phyloP scores from a whole-genome alignment of 176 grass and related monocot species.

The Puccinellia tenuiflora region DNA sequence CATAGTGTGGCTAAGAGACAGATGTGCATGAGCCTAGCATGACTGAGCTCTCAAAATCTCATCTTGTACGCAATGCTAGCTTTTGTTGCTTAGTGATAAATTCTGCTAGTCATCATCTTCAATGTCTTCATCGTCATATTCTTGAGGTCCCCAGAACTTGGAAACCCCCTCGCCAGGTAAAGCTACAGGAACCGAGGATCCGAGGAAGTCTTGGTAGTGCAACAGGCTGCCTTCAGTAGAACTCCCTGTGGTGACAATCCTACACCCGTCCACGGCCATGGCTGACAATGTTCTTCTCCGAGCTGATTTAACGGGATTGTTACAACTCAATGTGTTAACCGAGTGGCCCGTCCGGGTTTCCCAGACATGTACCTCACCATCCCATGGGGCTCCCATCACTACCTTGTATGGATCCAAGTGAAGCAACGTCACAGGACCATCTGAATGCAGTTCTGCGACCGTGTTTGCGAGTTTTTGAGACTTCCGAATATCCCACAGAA shows the following conservation, averaged over 20 bases:
- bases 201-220: constrained; percentile 53
- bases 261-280: constrained; percentile 65
- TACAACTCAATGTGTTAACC: constrained; percentile 50
- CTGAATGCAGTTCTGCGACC: constrained; percentile 58
- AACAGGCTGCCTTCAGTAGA: constrained; percentile 24
- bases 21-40: neutral
- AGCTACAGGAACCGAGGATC: constrained; percentile 38
- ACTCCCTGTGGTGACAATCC: constrained; percentile 43
- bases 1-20: neutral
- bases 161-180: constrained; percentile 26
- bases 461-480: constrained; percentile 36
- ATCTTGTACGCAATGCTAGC: neutral
- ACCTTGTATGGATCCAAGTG: constrained; percentile 90
- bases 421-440: constrained; percentile 53
- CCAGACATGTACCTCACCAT: constrained; percentile 52
- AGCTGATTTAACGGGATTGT: constrained; percentile 11
- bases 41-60: neutral
- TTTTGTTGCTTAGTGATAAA: neutral
- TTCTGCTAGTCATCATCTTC: constrained; percentile 6
- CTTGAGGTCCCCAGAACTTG: constrained; percentile 60
- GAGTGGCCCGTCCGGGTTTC: constrained; percentile 42
- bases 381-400: constrained; percentile 48
- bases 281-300: constrained; percentile 26
- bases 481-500: constrained; percentile 89
- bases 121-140: neutral